A percentile compares a stretch with the other conserved stretches of the same genome.
phyloP scores from a whole-genome alignment of 2,329 filamentous ascomycete genomes.

The Paracamarosporium sp. region DNA sequence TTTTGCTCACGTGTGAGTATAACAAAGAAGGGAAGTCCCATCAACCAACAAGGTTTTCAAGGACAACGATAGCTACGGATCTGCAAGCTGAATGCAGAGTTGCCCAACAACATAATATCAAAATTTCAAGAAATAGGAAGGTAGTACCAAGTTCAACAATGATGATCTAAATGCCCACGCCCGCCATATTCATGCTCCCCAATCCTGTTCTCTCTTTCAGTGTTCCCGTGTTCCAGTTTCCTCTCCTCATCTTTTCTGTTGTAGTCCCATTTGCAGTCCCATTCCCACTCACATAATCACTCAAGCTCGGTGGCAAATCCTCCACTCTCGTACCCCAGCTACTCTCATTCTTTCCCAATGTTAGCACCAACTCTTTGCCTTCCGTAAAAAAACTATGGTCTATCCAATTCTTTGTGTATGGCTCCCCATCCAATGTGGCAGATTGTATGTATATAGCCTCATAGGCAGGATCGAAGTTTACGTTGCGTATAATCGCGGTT shows the following conservation, averaged over 20 bases:
- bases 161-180: neutral
- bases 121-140: no score
- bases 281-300: conserved; percentile 26
- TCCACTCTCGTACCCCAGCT: conserved; percentile 49
- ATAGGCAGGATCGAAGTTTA: conserved; percentile 50
- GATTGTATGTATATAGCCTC: conserved; percentile 51
- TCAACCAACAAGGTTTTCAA: no score
- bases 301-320: conserved; percentile 51
- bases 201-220: conserved; percentile 4
- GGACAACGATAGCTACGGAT: no score
- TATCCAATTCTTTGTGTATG: conserved; percentile 52
- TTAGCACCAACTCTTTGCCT: conserved; percentile 50
- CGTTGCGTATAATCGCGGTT: conserved; percentile 46
- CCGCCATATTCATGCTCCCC: neutral
- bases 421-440: conserved; percentile 48
- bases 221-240: neutral
- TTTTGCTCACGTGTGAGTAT: no score
- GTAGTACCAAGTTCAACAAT: no score
- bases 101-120: no score
- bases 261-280: conserved; percentile 14
- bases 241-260: neutral
- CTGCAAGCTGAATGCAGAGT: no score
- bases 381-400: conserved; percentile 52
- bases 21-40: no score
- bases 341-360: conserved; percentile 50